phyloP scores from a whole-genome alignment of 805 yeast genomes.

The Lipomyces yamadae region DNA sequence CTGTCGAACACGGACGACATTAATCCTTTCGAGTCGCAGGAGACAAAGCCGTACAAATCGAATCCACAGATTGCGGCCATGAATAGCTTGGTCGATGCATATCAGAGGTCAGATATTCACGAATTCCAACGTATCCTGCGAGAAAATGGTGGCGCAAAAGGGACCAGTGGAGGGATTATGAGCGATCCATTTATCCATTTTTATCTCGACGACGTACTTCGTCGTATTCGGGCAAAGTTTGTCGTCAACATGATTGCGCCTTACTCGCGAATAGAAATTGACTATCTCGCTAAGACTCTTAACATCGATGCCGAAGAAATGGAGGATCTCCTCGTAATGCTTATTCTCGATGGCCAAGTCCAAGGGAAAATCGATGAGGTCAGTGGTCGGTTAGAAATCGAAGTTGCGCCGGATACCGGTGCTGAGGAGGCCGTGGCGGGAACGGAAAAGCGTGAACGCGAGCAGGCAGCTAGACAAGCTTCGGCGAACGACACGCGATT shows the following conservation, averaged over 20 bases:
- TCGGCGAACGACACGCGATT: constrained; percentile 29
- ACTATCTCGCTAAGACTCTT: constrained; percentile 40
- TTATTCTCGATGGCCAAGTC: constrained; percentile 43
- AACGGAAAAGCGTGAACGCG: constrained; percentile 31
- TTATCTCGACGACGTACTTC: constrained; percentile 40
- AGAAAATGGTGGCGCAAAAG: constrained; percentile 28
- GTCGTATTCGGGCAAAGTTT: constrained; percentile 41
- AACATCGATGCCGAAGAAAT: constrained; percentile 34
- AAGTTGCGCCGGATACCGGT: constrained; percentile 34
- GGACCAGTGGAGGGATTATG: constrained; percentile 35
- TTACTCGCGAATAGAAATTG: constrained; percentile 41
- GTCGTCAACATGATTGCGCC: constrained; percentile 44
- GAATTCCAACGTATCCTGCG: constrained; percentile 36
- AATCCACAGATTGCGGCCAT: constrained; percentile 44
- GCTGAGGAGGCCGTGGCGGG: constrained; percentile 35
- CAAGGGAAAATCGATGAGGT: constrained; percentile 43
- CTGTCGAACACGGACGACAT: constrained; percentile 61
- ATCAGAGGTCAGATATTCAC: constrained; percentile 39
- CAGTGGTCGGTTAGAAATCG: constrained; percentile 31
- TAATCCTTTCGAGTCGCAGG: constrained; percentile 75
- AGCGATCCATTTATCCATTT: constrained; percentile 38
- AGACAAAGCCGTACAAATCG: constrained; percentile 59
- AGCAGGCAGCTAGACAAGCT: constrained; percentile 19
- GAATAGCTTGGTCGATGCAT: constrained; percentile 47
- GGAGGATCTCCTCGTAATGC: constrained; percentile 37